Percentiles rank a stretch among this genome's conserved stretches.
Evolutionary conservation across 169 alveolate genomes (phyloP).

Genomic region (Plasmodium yoelii): DNA sequence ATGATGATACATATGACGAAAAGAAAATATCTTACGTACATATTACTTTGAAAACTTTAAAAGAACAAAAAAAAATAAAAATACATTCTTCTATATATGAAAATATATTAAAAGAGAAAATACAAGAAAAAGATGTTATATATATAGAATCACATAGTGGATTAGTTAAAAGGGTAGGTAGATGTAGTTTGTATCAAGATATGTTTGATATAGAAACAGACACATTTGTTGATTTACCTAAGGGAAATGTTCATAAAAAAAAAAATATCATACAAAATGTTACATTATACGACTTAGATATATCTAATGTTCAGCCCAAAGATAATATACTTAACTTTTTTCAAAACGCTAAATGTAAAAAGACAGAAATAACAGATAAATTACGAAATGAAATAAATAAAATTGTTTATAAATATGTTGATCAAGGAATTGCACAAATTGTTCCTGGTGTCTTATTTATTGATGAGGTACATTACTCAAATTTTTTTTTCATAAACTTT

Average conservation of each 20-base stretch:
- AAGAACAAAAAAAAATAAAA: constrained; percentile 98
- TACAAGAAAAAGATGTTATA: constrained; percentile 96
- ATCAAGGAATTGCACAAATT: constrained; percentile 98
- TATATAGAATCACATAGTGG: constrained; percentile 99
- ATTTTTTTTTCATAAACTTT: background rate
- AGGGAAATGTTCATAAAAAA: constrained; percentile 99
- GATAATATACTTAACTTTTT: constrained; percentile 77
- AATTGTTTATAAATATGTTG: constrained; percentile 96
- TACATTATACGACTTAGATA: constrained; percentile 98
- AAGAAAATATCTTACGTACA: constrained; percentile 95
- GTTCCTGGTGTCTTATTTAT: constrained; percentile 99
- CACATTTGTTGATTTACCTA: constrained; percentile 97
- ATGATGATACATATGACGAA: constrained; percentile 82
- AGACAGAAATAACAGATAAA: constrained; percentile 99
- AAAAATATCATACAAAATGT: constrained; percentile 99
- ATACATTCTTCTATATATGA: constrained; percentile 98
- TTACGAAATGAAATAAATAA: constrained; percentile 97
- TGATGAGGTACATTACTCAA: constrained; percentile 92
- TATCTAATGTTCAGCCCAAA: constrained; percentile 97
- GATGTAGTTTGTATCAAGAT: constrained; percentile 96
- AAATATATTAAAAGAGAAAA: constrained; percentile 97
- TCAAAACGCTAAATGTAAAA: constrained; percentile 96
- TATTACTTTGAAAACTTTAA: constrained; percentile 96
- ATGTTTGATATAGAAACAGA: constrained; percentile 98
- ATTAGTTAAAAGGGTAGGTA: constrained; percentile 97